Evolutionary conservation across 352 stramenopile species (phyloP), one percentile per base, ranked within the genome.

Genomic region (Globisporangium barbulae): DNA sequence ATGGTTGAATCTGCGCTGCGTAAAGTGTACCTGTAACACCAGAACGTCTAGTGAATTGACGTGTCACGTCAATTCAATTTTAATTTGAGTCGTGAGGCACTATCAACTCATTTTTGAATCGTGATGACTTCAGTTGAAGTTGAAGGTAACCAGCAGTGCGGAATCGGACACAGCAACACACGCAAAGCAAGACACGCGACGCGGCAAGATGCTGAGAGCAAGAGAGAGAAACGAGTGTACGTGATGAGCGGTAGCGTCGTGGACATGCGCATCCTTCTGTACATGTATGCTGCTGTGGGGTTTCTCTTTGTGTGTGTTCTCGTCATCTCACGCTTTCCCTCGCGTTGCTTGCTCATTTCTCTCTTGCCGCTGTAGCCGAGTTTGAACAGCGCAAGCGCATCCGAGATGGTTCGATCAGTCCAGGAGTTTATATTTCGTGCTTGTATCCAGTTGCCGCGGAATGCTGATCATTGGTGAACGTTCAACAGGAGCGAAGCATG

Each of bases 101-200:
- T 28, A 3, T 21, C 57, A 50, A 55, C 49, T 64, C 59, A 53
- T 53, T 62, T 62, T 53, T 53, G 42, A 62, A 12, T 53, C 28
- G 37, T 56, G 19, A 2, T 31, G 12, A 58, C 22, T 41, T 45
- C 39, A n/a, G 13, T 19, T 58, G 59, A 58, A 65, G 49, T 60
- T 22, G 28, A 35, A 53, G 13, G 3, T 17, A 13, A 6, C 22
- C 45, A 33, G n/a, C 44, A 63, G 47, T 52, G 58, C 58, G 58
- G 58, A 64, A 48, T 63, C 45, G n/a, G 30, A 17, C 58, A 15
- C 8, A 7, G 25, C 37, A 17, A 39, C 22, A 19, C 22, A 17
- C 3, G 39, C 9, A 17, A 2, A 42, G 15, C 53, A 31, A 45
- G 7, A 5, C n/a, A 25, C 49, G 17, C 39, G 39, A 45, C 39